Percentiles rank a stretch among this genome's conserved stretches.
Conservation (phyloP, 345 rosid genomes). For the Brassica cretica region DNA sequence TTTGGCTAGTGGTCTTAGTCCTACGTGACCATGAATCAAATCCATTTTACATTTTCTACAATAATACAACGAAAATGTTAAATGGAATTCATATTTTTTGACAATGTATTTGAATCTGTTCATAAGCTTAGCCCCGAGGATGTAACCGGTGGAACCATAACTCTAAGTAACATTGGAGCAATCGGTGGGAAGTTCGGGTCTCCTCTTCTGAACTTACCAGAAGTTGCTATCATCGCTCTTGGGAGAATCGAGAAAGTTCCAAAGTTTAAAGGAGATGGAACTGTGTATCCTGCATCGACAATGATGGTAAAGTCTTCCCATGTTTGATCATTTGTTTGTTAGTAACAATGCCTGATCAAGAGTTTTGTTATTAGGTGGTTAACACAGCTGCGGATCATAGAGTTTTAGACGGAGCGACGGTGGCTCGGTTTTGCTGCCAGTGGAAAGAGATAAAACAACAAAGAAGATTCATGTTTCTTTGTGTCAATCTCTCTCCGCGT, state of each 20-base stretch:
- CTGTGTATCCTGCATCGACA: constrained; percentile 59
- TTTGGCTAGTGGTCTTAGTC: neutral
- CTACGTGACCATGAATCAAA: neutral
- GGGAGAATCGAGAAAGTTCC: constrained; percentile 89
- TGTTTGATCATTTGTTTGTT: neutral
- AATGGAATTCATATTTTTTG: neutral
- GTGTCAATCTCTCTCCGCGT: neutral
- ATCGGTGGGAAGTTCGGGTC: constrained; percentile 92
- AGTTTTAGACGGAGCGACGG: constrained; percentile 88
- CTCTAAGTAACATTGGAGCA: constrained; percentile 90
- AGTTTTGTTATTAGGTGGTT: constrained; percentile 55
- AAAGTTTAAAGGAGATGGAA: constrained; percentile 58
- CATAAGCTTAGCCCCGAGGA: constrained; percentile 50
- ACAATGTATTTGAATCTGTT: neutral
- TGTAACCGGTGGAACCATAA: constrained; percentile 82
- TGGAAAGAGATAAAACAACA: constrained; percentile 64
- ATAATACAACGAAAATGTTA: neutral
- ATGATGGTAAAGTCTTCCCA: constrained; percentile 56
- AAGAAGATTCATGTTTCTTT: constrained; percentile 6
- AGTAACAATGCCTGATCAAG: constrained; percentile 8
- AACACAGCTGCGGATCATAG: constrained; percentile 90
- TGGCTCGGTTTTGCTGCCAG: constrained; percentile 80
- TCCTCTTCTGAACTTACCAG: constrained; percentile 85
- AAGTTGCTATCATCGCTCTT: constrained; percentile 82
- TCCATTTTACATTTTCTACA: no score